Evolutionary conservation across 2,329 filamentous ascomycete genomes (phyloP).

Genomic region (Pseudogymnoascus sp.): DNA sequence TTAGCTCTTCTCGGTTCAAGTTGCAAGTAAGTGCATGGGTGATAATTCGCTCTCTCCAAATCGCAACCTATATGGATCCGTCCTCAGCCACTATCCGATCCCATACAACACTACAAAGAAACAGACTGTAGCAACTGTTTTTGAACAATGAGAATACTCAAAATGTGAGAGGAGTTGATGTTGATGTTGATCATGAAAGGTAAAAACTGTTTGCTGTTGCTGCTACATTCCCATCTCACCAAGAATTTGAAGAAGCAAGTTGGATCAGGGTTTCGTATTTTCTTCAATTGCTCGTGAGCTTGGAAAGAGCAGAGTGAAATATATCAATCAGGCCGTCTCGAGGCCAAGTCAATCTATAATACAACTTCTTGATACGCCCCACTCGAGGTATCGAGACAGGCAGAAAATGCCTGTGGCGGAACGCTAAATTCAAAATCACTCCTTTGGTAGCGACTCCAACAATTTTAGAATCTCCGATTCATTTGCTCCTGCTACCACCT

Average conservation of each 20-base stretch:
- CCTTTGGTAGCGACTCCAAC: conserved; percentile 51
- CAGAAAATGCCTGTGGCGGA: neutral
- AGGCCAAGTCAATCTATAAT: conserved; percentile 3
- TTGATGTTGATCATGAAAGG: neutral
- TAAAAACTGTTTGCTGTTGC: neutral
- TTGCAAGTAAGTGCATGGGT: no score
- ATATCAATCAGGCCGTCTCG: neutral
- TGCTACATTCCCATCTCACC: neutral
- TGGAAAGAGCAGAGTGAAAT: neutral
- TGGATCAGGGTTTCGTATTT: neutral
- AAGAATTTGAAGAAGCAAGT: neutral
- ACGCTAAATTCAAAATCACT: conserved; percentile 18
- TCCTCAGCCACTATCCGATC: neutral
- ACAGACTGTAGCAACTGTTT: neutral
- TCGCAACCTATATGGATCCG: neutral
- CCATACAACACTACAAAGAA: neutral
- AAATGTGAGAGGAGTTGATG: neutral
- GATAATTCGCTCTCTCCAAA: neutral
- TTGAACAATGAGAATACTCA: neutral
- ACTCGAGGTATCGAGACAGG: neutral
- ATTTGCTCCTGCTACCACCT: conserved; percentile 67
- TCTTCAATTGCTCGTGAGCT: neutral
- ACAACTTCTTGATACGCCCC: neutral
- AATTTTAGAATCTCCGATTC: conserved; percentile 87
- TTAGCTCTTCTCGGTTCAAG: neutral